Conservation (phyloP, 2,329 filamentous ascomycete species). For the Delphinella strobiligena region DNA sequence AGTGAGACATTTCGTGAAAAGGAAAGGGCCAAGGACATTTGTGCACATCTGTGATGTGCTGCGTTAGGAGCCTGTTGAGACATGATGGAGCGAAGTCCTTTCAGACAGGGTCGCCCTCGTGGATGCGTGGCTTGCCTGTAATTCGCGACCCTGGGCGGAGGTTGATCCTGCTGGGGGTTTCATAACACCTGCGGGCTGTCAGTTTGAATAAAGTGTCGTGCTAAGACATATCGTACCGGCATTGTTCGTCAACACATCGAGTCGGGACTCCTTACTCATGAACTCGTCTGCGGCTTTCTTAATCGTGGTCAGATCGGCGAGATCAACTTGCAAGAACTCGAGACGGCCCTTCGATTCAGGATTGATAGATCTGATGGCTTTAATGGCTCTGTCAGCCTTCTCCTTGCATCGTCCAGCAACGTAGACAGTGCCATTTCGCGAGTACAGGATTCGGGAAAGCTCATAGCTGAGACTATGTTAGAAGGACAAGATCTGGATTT, state of each 20-base stretch:
- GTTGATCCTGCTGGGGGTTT: conserved; percentile 22
- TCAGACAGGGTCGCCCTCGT: too few species aligned
- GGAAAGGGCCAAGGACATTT: conserved; percentile 22
- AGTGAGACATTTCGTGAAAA: conserved; percentile 20
- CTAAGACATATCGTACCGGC: conserved; percentile 18
- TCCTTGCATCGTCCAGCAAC: conserved; percentile 36
- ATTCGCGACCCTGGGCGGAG: conserved; percentile 15
- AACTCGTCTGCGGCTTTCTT: conserved; percentile 24
- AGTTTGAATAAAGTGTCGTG: background rate
- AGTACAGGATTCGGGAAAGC: conserved; percentile 42
- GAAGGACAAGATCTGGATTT: background rate
- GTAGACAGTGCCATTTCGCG: conserved; percentile 43
- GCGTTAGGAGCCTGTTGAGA: too few species aligned
- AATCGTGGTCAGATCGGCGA: conserved; percentile 23
- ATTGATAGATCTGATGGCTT: conserved; percentile 25
- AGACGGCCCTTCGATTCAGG: conserved; percentile 29
- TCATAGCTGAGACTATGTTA: conserved; percentile 22
- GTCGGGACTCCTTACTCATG: conserved; percentile 20
- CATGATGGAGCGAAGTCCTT: too few species aligned
- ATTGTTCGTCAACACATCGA: conserved; percentile 32
- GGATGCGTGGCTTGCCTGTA: conserved; percentile 1
- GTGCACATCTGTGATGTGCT: conserved; percentile 24
- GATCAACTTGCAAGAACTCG: conserved; percentile 35
- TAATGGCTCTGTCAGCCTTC: conserved; percentile 36
- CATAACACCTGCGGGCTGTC: conserved; percentile 10